Base-by-base conservation (phyloP, 2,329 filamentous ascomycete genomes). In the Colletotrichum spinosum region DNA sequence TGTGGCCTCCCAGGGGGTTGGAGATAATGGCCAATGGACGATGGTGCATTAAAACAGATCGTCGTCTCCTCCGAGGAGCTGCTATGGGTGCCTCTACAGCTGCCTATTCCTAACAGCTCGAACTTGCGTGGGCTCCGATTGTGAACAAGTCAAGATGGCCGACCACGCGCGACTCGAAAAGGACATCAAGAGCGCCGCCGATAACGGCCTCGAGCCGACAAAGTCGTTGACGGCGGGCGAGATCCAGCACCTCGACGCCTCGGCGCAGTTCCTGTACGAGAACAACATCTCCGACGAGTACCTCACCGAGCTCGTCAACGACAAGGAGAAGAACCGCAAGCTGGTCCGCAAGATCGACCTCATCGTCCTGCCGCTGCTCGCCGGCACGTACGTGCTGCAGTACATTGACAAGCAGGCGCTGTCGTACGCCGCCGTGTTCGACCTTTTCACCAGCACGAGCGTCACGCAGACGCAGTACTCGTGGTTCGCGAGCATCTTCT, bases 321-420 rank as follows among this genome's bases (percentile, higher is more conserved):
- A 87, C 67, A 70, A 76, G 25, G 67, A 67, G 10, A 57, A 64
- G 41, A 70, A 71, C 64, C 72, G 73, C 39, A 62, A 69, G 10
- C 70, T 79, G 7, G 74, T 79, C 34, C 76, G 79, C 13, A 83
- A 81, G 59, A 81, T 88, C 49, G 85, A 87, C 63, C 75, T 80
- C 62, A 71, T 80, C 0, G 69, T 88, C 8, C 77, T 87, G 66
- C 86, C 85, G 0, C 75, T 87, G 6, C 79, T 88, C 3, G 79
- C 78, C 42, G 79, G 80, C 1, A 85, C 83, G 0, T 85, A 81
- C 52, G 73, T 83, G 3, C 75, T 87, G 6, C 85, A 87, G 67
- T 86, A 84, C 65, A 83, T 86, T 69, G 84, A 87, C 72, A 88
- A 88, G 73, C 80, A 83, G 66, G 82, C 84, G 0, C 74, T 87